Percentiles rank a stretch among this genome's conserved stretches.
phyloP scores from a whole-genome alignment of 2,329 filamentous ascomycete genomes.

The Colletotrichum shisoi region DNA sequence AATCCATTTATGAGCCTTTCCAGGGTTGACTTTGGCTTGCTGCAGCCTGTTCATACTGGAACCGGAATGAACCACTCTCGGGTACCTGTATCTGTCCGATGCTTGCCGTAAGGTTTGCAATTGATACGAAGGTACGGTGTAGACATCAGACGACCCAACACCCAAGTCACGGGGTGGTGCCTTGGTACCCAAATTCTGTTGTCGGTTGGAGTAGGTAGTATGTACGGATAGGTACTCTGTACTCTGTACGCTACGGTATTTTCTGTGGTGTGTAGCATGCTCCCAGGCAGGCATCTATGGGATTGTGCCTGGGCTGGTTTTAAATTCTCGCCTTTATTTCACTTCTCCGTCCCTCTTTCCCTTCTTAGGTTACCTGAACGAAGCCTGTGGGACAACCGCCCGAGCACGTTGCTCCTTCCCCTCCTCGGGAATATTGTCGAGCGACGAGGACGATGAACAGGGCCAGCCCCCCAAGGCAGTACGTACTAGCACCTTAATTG shows the following conservation, averaged over 20 bases:
- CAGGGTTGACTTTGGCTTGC: background rate
- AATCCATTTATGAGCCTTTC: background rate
- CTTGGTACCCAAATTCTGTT: background rate
- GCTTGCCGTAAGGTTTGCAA: background rate
- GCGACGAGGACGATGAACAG: background rate
- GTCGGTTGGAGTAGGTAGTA: too few relatives aligned
- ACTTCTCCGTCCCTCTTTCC: background rate
- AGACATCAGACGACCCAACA: slow-evolving; percentile 9
- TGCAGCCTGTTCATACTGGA: slow-evolving; percentile 7
- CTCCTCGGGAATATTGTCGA: background rate
- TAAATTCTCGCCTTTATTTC: background rate
- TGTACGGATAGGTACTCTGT: too few relatives aligned
- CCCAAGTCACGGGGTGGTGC: background rate
- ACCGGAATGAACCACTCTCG: background rate
- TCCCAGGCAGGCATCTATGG: too few relatives aligned
- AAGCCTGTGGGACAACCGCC: background rate
- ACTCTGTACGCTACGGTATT: too few relatives aligned
- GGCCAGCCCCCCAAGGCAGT: background rate
- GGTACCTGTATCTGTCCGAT: background rate
- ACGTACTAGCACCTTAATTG: slow-evolving; percentile 36
- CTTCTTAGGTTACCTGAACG: too few relatives aligned
- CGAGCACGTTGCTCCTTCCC: background rate
- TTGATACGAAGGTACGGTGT: too few relatives aligned
- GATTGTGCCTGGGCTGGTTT: too few relatives aligned
- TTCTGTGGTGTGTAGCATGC: too few relatives aligned